Evolutionary conservation across 106 monocot genomes (phyloP), one percentile per base, ranked within the genome.

Genomic region (Ottelia alismoides): DNA sequence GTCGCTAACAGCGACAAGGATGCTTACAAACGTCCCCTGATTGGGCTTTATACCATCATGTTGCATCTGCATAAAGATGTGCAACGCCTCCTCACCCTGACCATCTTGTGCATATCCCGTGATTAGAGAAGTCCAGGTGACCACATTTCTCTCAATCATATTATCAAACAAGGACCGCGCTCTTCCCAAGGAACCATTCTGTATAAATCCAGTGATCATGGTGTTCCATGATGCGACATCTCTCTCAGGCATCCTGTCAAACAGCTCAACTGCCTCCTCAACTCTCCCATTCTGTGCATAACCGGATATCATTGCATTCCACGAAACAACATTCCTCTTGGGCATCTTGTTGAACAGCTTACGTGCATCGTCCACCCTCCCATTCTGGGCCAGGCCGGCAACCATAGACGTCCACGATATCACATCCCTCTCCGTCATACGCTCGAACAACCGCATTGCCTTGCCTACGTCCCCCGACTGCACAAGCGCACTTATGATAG

Each of bases 51-150:
- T 53, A 14, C 48, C 56, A 51, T 82, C 79, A 2, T 79, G n/a
- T 57, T 82, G 86, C 92, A 92, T 92, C 54, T 58, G 66, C 93
- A 32, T 19, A 56, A 87, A 81, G 18, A 77, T 31, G 25, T 66
- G 78, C 25, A 87, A 20, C 11, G 78, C 81, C 2, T 49, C 68
- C 48, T 87, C 81, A 11, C 74, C 72, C 45, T 72, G 63, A 22
- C 68, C 75, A 24, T 64, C 56, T 40, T 71, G 69, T 1, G 25
- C 65, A 25, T 85, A 80, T 10, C 85, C 85, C 1, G 70, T 49
- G 6, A 85, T 79, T 31, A 85, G 26, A 0, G 80, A 16, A 18
- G 80, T 86, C 85, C 85, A 86, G 26, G 77, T 74, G 10, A 86
- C 64, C 10, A 80, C 80, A 55, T 80, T 80, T 27, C 68, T 70